These are phyloP conservation scores for Aspergillus ruber DNA, from an alignment of 2,329 filamentous ascomycete genomes.

Conservation along the genomic window DNA sequence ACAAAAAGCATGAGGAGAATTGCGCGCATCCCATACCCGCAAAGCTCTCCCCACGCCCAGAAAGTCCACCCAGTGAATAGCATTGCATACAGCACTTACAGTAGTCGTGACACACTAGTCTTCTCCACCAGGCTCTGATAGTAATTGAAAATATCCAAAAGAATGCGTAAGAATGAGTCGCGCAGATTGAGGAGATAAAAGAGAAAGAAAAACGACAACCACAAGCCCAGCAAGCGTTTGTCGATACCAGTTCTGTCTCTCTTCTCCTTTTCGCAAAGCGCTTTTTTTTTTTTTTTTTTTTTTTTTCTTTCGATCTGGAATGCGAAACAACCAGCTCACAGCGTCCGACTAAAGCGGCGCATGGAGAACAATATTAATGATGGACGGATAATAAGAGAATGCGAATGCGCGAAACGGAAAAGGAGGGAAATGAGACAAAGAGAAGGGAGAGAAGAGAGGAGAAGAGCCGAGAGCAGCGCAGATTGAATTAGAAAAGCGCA, in stretches of 20 bases:
- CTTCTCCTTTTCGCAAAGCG: slow-evolving; percentile 8
- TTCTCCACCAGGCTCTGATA: not conserved
- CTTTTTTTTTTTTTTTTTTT: slow-evolving; percentile 2
- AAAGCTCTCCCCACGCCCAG: not conserved
- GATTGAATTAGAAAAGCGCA: slow-evolving; percentile 2
- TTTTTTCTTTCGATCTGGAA: slow-evolving; percentile 5
- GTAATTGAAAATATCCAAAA: too few relatives aligned
- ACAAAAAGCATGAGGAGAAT: not conserved
- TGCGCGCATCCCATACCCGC: not conserved
- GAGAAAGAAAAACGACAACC: slow-evolving; percentile 11
- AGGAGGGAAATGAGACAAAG: slow-evolving; percentile 11
- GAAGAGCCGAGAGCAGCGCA: not conserved
- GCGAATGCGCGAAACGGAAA: slow-evolving; percentile 11
- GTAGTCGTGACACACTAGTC: not conserved
- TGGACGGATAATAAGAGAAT: slow-evolving; percentile 9
- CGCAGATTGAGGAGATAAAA: not conserved
- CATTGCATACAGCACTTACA: slow-evolving; percentile 1
- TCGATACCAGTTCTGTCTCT: slow-evolving; percentile 13
- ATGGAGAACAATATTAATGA: slow-evolving; percentile 13
- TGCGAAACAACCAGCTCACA: slow-evolving; percentile 29
- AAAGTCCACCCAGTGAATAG: not conserved
- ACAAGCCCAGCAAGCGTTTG: slow-evolving; percentile 28
- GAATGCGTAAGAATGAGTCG: not conserved
- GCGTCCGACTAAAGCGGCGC: slow-evolving; percentile 31
- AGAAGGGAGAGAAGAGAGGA: slow-evolving; percentile 11